phyloP scores from a whole-genome alignment of 2,329 filamentous ascomycete genomes.

The Trichophyton equinum region DNA sequence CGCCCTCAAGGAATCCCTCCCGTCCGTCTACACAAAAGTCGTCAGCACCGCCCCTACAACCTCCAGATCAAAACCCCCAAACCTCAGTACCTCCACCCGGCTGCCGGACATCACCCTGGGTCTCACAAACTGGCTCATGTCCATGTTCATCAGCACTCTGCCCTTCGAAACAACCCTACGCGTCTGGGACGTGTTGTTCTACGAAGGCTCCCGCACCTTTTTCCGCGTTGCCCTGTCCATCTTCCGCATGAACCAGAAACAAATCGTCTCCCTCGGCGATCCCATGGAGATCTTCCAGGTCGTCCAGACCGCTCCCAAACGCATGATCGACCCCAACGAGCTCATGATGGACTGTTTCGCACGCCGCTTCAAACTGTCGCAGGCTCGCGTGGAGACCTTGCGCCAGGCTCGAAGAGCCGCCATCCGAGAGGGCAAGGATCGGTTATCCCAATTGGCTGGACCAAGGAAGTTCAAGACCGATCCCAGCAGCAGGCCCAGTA shows the following conservation, averaged over 20 bases:
- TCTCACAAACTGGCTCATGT: conserved; percentile 97
- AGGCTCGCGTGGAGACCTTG: conserved; percentile 66
- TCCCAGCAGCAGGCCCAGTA: conserved; percentile 5
- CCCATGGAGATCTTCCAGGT: conserved; percentile 95
- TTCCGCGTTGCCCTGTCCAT: conserved; percentile 85
- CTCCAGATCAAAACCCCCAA: conserved; percentile 30
- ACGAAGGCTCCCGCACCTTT: conserved; percentile 84
- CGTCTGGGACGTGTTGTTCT: conserved; percentile 93
- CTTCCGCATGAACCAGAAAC: conserved; percentile 73
- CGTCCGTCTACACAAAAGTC: conserved; percentile 76
- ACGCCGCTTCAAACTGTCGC: conserved; percentile 65
- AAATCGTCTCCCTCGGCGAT: conserved; percentile 67
- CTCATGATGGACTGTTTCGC: conserved; percentile 75
- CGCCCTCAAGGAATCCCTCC: conserved; percentile 68
- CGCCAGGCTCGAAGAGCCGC: conserved; percentile 53
- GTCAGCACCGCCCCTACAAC: conserved; percentile 49
- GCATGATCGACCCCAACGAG: conserved; percentile 66
- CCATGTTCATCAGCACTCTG: conserved; percentile 81
- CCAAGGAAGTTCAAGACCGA: conserved; percentile 8
- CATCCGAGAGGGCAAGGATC: conserved; percentile 30
- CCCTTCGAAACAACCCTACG: conserved; percentile 84
- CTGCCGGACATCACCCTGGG: conserved; percentile 84
- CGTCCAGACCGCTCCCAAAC: conserved; percentile 73
- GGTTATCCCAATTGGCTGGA: conserved; percentile 24
- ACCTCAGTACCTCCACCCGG: conserved; percentile 35